Evolutionary conservation across 2,329 filamentous ascomycete genomes (phyloP), one percentile per base, ranked within the genome.

Genomic region (Pseudocercospora fijiensis): DNA sequence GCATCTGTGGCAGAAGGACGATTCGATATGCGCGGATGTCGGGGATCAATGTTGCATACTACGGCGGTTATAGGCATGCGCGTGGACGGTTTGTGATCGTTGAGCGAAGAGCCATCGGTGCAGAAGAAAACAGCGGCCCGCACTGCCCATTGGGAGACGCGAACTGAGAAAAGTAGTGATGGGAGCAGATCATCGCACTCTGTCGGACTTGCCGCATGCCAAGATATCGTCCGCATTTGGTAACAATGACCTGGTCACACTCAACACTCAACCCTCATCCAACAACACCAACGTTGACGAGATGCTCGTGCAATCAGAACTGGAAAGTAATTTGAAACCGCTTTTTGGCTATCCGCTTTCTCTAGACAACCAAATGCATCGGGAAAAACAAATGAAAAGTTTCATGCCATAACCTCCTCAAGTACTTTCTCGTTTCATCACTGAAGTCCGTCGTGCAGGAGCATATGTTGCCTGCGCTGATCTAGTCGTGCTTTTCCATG

Each of bases 331-430:
- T 65, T 66, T 57, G 61, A 56, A 68, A 62, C 47, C 43, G 59
- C 61, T 67, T 69, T 64, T 59, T 58, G 65, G 58, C 47, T 58
- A 63, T 65, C 62, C 65, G 61, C 64, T 57, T 55, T 60, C 52
- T 61, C 58, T 28, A 64, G 65, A 69, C 61, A 67, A 65, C 65
- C 67, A 69, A 66, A 58, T 62, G 62, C 59, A 37, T 58, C 59
- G 51, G 37, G 56, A 60, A 65, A 65, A 67, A 69, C 67, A 69
- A 67, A 69, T 60, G 63, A 69, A 65, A 65, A 69, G 65, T 69
- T 56, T 56, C 66, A 61, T 65, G 41, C 53, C 64, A 65, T 65
- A 43, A 64, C 63, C 61, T 47, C 45, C 57, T 58, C 57, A 60
- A 59, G 37, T 41, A 41, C 5, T 41, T 63, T 58, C 43, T 65